Evolutionary conservation across 1,139 yeast genomes (phyloP), one percentile per base, ranked within the genome.

Genomic region (Blastobotrys illinoisensis): DNA sequence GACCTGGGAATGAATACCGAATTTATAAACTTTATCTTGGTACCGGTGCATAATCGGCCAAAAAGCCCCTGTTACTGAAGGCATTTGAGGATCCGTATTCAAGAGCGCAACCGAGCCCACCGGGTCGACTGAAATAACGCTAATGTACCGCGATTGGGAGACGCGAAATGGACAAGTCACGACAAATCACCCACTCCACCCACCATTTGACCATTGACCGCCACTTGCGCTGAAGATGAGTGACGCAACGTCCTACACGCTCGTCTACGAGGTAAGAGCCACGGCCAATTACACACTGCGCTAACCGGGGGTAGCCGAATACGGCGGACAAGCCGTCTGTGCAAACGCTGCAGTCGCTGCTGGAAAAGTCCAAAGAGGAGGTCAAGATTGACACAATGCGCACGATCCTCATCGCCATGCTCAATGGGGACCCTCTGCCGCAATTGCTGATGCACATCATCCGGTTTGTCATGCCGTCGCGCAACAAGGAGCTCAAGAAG

Each of bases 381-480:
- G 83, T 82, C 63, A 91, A 93, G 73, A 81, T 91, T 61, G 88
- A 83, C 55, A 86, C 97, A 58, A 93, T 93, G 99, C 88, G 88
- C 69, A 82, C 82, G 64, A 86, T 93, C 62, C 79, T 93, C 63
- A 82, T 88, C 60, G 80, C 91, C 54, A 90, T 95, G 83, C 80
- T 93, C 62, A 95, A 89, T 68, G 97, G 98, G 32, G 96, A 93
- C 66, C 84, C 95, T 56, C 79, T 93, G 84, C 95, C 97, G n/a
- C 96, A 88, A 62, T 77, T 95, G 64, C 80, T 95, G 73, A 93
- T 95, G 99, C 97, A 91, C 71, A 88, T 95, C 63, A 93, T 95
- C 66, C 82, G 99, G 67, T 95, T 89, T 67, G 95, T 95, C 56
- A 90, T 95, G 97, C 99, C 99, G 19, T 88, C 97, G 19, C 86